A percentile compares a stretch with the other conserved stretches of the same genome.
These are phyloP conservation scores for Cornus suecica DNA, from an alignment of 148 eudicot species.

Conservation along the genomic window DNA sequence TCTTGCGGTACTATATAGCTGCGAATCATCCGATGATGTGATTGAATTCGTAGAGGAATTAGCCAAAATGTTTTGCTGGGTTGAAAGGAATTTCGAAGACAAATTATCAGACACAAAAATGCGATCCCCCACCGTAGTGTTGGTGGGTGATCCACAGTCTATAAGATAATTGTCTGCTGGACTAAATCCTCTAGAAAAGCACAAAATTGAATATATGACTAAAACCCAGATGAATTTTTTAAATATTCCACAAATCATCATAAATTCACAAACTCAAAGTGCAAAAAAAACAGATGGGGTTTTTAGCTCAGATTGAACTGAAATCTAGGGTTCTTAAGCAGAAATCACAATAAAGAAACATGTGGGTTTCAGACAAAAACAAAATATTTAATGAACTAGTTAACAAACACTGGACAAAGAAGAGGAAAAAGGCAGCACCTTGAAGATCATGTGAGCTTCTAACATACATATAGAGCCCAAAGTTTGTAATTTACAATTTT, in stretches of 20 bases:
- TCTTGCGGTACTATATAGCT: constrained; percentile 30
- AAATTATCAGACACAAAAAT: constrained; percentile 45
- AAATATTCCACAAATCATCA: constrained; percentile 2
- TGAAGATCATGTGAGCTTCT: constrained; percentile 17
- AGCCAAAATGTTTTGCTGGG: constrained; percentile 24
- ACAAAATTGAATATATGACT: constrained; percentile 19
- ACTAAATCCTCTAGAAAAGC: constrained; percentile 20
- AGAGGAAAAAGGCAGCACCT: constrained; percentile 22
- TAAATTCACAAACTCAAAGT: not conserved
- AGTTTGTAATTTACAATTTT: constrained; percentile 9
- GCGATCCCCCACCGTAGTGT: constrained; percentile 37
- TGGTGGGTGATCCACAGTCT: constrained; percentile 52
- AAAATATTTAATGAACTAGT: constrained; percentile 4
- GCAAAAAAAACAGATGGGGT: not conserved
- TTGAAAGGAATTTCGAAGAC: constrained; percentile 33
- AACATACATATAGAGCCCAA: constrained; percentile 6
- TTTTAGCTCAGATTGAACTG: not conserved
- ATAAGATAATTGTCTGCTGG: constrained; percentile 38
- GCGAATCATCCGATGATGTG: constrained; percentile 9
- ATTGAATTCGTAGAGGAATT: constrained; percentile 28
- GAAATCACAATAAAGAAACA: not conserved
- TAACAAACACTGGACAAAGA: constrained; percentile 9
- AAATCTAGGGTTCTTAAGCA: not conserved
- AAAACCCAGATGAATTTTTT: constrained; percentile 21
- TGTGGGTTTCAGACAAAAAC: not conserved